phyloP scores from a whole-genome alignment of 2,329 filamentous ascomycete species.

The Ilyonectria mors-panacis region DNA sequence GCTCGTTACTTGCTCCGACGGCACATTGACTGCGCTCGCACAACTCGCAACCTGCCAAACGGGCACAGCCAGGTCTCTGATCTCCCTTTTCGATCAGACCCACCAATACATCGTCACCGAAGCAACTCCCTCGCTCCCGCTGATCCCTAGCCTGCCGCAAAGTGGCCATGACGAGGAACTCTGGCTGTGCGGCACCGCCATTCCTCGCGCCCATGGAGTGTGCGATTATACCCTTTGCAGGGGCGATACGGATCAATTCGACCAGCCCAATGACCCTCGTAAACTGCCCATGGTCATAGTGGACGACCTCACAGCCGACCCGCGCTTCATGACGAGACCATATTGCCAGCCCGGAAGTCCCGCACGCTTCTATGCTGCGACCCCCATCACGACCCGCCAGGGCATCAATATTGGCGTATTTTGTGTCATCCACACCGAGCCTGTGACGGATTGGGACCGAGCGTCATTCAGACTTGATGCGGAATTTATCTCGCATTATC shows the following conservation, averaged over 20 bases:
- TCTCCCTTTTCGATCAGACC: slow-evolving; percentile 66
- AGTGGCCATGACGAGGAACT: slow-evolving; percentile 31
- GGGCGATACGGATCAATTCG: background rate
- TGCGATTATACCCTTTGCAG: slow-evolving; percentile 48
- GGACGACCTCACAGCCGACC: slow-evolving; percentile 51
- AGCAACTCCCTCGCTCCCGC: slow-evolving; percentile 55
- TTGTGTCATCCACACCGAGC: slow-evolving; percentile 49
- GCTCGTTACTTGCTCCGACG: slow-evolving; percentile 52
- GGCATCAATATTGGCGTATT: slow-evolving; percentile 61
- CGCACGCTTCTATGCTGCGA: slow-evolving; percentile 57
- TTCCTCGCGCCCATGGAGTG: slow-evolving; percentile 48
- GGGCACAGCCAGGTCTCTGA: slow-evolving; percentile 58
- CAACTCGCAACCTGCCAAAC: slow-evolving; percentile 63
- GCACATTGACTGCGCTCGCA: slow-evolving; percentile 63
- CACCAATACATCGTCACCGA: slow-evolving; percentile 67
- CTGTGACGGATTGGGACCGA: slow-evolving; percentile 46
- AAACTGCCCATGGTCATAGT: slow-evolving; percentile 53
- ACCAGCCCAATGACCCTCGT: background rate
- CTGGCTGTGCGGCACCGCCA: slow-evolving; percentile 51
- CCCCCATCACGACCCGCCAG: slow-evolving; percentile 56
- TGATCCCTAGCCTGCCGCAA: slow-evolving; percentile 41
- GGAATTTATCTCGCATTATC: slow-evolving; percentile 50
- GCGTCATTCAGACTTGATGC: slow-evolving; percentile 44
- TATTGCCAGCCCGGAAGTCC: slow-evolving; percentile 43
- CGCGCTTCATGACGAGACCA: slow-evolving; percentile 46